These are phyloP conservation scores for Rhizophagus sp. DNA, from an alignment of 192 early-diverging fungal species.

Conservation along the genomic window DNA sequence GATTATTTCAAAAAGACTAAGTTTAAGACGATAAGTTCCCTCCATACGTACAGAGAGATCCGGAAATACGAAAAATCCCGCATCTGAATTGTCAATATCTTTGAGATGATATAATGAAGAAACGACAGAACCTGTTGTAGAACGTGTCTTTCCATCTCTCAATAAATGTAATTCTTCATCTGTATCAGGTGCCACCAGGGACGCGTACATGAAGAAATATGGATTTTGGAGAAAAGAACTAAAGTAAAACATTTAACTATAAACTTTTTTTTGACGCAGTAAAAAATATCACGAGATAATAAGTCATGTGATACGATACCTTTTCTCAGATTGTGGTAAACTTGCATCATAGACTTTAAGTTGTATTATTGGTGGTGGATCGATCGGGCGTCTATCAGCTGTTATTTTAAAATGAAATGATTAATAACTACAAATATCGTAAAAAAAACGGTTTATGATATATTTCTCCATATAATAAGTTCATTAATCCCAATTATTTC, in stretches of 20 bases:
- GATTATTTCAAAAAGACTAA: constrained; percentile 92
- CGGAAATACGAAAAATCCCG: constrained; percentile 97
- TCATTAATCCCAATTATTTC: no score
- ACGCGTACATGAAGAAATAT: constrained; percentile 97
- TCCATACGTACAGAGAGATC: constrained; percentile 95
- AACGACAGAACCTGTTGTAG: constrained; percentile 91
- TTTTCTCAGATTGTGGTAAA: constrained; percentile 22
- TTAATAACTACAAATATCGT: background rate
- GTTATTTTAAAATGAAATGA: background rate
- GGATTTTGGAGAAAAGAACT: constrained; percentile 72
- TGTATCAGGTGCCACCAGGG: constrained; percentile 78
- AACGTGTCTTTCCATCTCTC: constrained; percentile 81
- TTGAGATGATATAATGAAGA: constrained; percentile 89
- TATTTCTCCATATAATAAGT: no score
- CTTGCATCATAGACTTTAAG: constrained; percentile 38
- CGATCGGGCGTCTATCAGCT: constrained; percentile 80
- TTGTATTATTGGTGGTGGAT: constrained; percentile 77
- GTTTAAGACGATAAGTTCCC: constrained; percentile 80
- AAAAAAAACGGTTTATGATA: background rate
- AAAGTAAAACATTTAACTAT: background rate
- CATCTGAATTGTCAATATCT: constrained; percentile 83
- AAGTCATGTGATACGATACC: constrained; percentile 2
- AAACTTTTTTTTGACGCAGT: background rate
- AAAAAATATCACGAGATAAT: background rate
- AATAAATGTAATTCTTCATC: constrained; percentile 87